Conservation (phyloP, 345 rosid species). For the Mangifera indica region DNA sequence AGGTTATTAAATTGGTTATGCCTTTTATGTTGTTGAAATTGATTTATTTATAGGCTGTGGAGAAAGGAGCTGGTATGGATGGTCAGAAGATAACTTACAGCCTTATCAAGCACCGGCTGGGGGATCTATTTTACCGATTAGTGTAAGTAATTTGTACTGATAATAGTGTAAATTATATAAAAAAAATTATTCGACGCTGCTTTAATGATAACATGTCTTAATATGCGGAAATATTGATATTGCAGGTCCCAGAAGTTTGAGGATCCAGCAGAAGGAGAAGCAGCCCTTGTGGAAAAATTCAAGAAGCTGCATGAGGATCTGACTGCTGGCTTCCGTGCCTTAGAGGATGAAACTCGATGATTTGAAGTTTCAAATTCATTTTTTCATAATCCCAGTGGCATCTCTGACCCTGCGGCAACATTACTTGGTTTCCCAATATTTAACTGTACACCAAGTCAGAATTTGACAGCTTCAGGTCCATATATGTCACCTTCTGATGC, state of each 20-base stretch:
- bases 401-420: slow-evolving; percentile 5
- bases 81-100: slow-evolving; percentile 93
- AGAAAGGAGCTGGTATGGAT: slow-evolving; percentile 98
- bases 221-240: slow-evolving; percentile 7
- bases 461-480: slow-evolving; percentile 15
- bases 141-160: slow-evolving; percentile 51
- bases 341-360: slow-evolving; percentile 97
- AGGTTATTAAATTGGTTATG: neutral
- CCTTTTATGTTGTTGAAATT: neutral
- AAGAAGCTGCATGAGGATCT: slow-evolving; percentile 82
- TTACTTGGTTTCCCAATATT: slow-evolving; percentile 13
- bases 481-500: slow-evolving; percentile 11
- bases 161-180: neutral
- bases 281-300: slow-evolving; percentile 78
- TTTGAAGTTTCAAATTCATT: slow-evolving; percentile 2
- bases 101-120: slow-evolving; percentile 92
- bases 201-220: slow-evolving; percentile 3
- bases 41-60: slow-evolving; percentile 64
- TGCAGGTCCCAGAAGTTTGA: slow-evolving; percentile 95
- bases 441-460: slow-evolving; percentile 4
- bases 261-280: slow-evolving; percentile 99
- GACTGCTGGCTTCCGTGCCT: slow-evolving; percentile 86
- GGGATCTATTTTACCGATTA: slow-evolving; percentile 92
- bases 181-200: neutral
- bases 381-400: neutral